A percentile compares a stretch with the other conserved stretches of the same genome.
Conservation (phyloP, 169 alveolate genomes). For the Eimeria brunetti region DNA sequence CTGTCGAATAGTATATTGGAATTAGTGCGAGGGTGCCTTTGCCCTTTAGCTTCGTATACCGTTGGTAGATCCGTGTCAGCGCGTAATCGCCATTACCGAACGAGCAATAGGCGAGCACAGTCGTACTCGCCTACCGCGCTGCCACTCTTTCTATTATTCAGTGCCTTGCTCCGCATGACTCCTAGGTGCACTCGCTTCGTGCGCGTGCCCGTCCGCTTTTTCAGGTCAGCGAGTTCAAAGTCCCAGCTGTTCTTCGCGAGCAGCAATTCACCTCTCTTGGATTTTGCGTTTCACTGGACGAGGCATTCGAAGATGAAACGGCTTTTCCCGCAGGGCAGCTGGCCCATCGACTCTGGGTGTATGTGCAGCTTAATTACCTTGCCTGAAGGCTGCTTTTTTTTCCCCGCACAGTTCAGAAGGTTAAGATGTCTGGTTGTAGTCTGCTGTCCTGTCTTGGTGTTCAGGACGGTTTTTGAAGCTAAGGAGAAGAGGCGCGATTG, state of each 20-base stretch:
- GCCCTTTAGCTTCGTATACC: not conserved
- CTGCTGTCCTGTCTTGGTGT: not conserved
- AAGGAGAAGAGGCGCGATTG: conserved; percentile 29
- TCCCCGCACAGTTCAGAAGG: not conserved
- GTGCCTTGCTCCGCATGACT: not conserved
- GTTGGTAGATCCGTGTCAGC: not conserved
- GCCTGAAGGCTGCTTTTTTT: not conserved
- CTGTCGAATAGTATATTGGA: not conserved
- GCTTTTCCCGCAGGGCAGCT: conserved; percentile 68
- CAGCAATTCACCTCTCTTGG: conserved; percentile 73
- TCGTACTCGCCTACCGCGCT: not conserved
- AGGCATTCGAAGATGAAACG: conserved; percentile 71
- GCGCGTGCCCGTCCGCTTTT: not conserved
- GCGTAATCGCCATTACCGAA: not conserved
- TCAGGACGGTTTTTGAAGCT: conserved; percentile 66
- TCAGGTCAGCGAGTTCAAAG: conserved; percentile 78
- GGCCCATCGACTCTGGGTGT: conserved; percentile 80
- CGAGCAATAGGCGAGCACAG: not conserved
- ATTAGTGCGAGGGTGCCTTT: not conserved
- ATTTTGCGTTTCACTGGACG: conserved; percentile 77
- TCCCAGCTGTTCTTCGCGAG: conserved; percentile 72
- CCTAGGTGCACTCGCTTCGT: not conserved
- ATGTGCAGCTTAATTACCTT: not conserved
- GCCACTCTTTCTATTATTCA: not conserved
- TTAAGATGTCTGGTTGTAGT: not conserved